These are phyloP conservation scores for Macrophomina tecta DNA, from an alignment of 2,329 filamentous ascomycete species.

Conservation along the genomic window DNA sequence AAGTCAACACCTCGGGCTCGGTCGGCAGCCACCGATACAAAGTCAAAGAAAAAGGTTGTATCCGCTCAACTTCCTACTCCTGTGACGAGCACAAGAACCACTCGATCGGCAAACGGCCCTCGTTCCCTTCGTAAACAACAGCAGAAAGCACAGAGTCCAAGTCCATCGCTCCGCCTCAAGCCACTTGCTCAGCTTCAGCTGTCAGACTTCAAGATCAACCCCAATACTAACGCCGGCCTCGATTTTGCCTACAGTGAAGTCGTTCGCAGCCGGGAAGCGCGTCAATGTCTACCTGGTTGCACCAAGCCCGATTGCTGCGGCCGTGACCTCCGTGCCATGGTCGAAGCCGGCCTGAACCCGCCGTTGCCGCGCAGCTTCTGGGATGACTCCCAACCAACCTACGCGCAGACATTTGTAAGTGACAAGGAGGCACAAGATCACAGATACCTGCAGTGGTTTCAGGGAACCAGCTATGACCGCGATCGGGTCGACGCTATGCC, in stretches of 20 bases:
- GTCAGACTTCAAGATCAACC: slow-evolving; percentile 84
- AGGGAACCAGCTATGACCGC: slow-evolving; percentile 53
- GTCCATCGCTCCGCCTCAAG: slow-evolving; percentile 60
- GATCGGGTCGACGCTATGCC: slow-evolving; percentile 56
- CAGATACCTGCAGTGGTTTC: slow-evolving; percentile 58
- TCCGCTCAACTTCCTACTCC: not conserved
- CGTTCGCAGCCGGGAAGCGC: slow-evolving; percentile 71
- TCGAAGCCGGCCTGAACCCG: slow-evolving; percentile 44
- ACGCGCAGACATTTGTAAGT: not conserved
- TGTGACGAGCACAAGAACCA: slow-evolving; percentile 2
- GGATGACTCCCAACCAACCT: not conserved
- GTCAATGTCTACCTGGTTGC: slow-evolving; percentile 76
- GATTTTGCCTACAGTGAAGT: slow-evolving; percentile 77
- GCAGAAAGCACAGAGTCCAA: not conserved
- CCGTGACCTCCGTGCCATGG: slow-evolving; percentile 71
- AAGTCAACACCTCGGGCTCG: not conserved
- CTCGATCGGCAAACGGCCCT: not conserved
- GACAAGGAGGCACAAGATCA: slow-evolving; percentile 44
- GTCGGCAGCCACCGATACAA: not conserved
- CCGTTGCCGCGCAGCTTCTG: slow-evolving; percentile 19
- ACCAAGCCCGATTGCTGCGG: slow-evolving; percentile 79
- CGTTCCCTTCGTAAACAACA: not conserved
- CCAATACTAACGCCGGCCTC: slow-evolving; percentile 70
- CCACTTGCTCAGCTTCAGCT: slow-evolving; percentile 64
- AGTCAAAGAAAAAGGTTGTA: not conserved